Base-by-base conservation (phyloP, 768 basidiomycete genomes). In the Russula sp. region DNA sequence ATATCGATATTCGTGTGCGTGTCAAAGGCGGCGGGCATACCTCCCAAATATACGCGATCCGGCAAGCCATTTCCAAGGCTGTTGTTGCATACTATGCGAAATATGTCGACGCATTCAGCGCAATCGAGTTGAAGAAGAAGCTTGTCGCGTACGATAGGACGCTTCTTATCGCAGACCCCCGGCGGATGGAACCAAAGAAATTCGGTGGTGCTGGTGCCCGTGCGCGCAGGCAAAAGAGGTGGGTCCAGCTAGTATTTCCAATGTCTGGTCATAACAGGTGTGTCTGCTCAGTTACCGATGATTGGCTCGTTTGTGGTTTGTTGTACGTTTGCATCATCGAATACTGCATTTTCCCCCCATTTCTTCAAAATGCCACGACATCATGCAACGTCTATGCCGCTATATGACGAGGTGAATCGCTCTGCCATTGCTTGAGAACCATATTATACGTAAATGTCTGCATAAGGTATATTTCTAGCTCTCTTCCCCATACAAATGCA, bases 1-100 rank as follows among this genome's bases (percentile, higher is more conserved):
- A 82, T 69, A 83, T 98, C 71, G 96, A 99, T 80, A 94, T 99
- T 78, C 92, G 96, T 70, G 92, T 98, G 60, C 92, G 95, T 57
- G 96, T 97, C 70, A 95, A 94, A 79, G 97, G 97, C 76, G 97
- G 97, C 84, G 97, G 97, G 78, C 97, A 98, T 83, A 94, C 94
- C 65, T 96, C 96, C 60, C 96, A 99, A 78, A 84, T 99, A 68
- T 99, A 98, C 79, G 97, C 97, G 68, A 93, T 98, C 76, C 92
- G 97, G 68, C 97, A 99, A 81, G 97, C 97, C 44, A 96, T 99
- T 73, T 90, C 92, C 71, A 98, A 97, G 81, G 97, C 96, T 65
- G 78, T 98, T 69, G 91, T 99, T 72, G 97, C 97, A 57, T 98
- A 93, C 84, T 94, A 96, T 77, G 91, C 94, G 79, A 99, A 98